phyloP scores from a whole-genome alignment of 148 eudicot species.

The Rhododendron kiyosumense region DNA sequence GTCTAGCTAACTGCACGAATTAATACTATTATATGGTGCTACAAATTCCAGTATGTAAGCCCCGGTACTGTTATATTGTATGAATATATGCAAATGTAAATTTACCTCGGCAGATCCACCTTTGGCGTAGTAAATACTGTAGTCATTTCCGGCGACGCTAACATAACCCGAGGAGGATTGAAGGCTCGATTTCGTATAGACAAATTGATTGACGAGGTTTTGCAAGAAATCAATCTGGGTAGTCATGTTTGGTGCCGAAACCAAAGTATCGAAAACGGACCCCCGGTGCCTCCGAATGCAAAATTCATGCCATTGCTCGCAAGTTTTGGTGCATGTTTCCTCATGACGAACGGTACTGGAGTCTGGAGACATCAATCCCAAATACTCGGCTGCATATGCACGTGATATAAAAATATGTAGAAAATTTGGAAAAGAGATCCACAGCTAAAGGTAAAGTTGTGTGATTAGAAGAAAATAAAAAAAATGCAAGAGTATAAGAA shows the following conservation, averaged over 20 bases:
- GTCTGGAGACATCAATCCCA: conserved; percentile 52
- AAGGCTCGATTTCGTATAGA: conserved; percentile 37
- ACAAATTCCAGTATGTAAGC: too few species aligned
- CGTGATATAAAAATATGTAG: background rate
- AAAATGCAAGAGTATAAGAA: too few species aligned
- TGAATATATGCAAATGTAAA: background rate
- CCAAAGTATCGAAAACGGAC: conserved; percentile 46
- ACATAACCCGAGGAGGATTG: conserved; percentile 39
- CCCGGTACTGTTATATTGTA: too few species aligned
- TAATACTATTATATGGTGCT: too few species aligned
- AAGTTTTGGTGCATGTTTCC: conserved; percentile 8
- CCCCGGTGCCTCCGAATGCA: conserved; percentile 79
- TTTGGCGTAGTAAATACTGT: conserved; percentile 30
- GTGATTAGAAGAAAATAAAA: background rate
- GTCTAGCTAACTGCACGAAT: too few species aligned
- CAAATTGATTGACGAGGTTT: conserved; percentile 25
- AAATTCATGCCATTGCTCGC: conserved; percentile 54
- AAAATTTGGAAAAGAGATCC: background rate
- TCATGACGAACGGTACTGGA: conserved; percentile 41
- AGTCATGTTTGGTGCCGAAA: conserved; percentile 66
- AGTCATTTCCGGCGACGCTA: conserved; percentile 70
- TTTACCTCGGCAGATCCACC: conserved; percentile 54
- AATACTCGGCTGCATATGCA: conserved; percentile 36
- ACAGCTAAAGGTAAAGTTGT: background rate
- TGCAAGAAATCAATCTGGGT: conserved; percentile 60